Conservation (phyloP, 768 basidiomycete genomes). For the Pulveroboletus sp. region DNA sequence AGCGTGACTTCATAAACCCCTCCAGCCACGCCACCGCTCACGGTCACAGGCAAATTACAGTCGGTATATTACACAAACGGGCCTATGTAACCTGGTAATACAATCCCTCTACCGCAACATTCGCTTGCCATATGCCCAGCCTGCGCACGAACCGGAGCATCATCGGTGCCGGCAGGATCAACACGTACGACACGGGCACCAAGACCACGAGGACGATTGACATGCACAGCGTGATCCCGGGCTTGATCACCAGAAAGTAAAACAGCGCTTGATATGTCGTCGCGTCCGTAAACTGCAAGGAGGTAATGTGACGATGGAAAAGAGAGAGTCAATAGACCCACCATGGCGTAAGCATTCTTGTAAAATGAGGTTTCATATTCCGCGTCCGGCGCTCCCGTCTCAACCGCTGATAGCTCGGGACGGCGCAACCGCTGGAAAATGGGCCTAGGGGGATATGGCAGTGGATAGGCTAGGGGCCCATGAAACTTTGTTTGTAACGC, state of each 20-base stretch:
- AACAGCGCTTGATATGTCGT: conserved; percentile 84
- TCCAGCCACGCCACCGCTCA: conserved; percentile 29
- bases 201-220: conserved; percentile 53
- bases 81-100: conserved; percentile 36
- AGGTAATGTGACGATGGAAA: conserved; percentile 4
- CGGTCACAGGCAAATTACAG: conserved; percentile 15
- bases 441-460: conserved; percentile 65
- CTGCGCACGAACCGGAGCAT: conserved; percentile 61
- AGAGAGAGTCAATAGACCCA: conserved; percentile 29
- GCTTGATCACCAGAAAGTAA: conserved; percentile 87
- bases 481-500: conserved; percentile 70
- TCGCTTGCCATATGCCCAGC: conserved; percentile 81
- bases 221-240: conserved; percentile 70
- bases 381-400: conserved; percentile 39
- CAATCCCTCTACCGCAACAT: conserved; percentile 74
- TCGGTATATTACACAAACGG: neutral
- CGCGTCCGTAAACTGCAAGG: conserved; percentile 67
- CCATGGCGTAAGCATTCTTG: conserved; percentile 80
- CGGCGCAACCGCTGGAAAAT: conserved; percentile 69
- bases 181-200: conserved; percentile 53
- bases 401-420: conserved; percentile 47
- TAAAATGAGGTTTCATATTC: conserved; percentile 71
- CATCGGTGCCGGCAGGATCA: conserved; percentile 67
- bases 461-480: conserved; percentile 57
- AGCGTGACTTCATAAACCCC: conserved; percentile 26